phyloP scores from a whole-genome alignment of 148 eudicot species.

The Limonium bicolor region DNA sequence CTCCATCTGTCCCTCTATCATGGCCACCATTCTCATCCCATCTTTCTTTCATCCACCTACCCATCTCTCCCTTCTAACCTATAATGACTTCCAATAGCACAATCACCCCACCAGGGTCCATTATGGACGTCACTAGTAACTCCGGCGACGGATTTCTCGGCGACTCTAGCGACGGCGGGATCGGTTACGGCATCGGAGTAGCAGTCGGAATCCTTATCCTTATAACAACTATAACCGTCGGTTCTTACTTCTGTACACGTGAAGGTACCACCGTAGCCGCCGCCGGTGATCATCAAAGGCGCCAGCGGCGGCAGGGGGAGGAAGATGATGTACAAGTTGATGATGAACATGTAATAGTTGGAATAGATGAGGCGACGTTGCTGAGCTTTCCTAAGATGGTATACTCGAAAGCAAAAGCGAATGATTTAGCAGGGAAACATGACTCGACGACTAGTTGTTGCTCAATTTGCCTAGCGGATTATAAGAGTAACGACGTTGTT shows the following conservation, averaged over 20 bases:
- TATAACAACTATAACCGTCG: constrained; percentile 68
- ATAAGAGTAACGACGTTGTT: constrained; percentile 42
- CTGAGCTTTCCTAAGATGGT: constrained; percentile 48
- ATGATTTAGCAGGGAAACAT: background rate
- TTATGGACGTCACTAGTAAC: background rate
- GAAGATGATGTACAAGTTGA: too few species aligned
- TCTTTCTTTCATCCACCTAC: background rate
- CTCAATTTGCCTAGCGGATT: constrained; percentile 71
- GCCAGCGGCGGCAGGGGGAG: background rate
- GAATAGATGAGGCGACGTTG: constrained; percentile 63
- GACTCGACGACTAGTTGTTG: constrained; percentile 38
- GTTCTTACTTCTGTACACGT: constrained; percentile 78
- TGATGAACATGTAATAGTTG: constrained; percentile 4
- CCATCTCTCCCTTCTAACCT: background rate
- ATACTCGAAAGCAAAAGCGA: constrained; percentile 24
- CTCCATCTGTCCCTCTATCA: too few species aligned
- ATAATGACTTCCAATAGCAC: too few species aligned
- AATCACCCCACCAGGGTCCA: background rate
- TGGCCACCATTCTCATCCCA: constrained; percentile 1
- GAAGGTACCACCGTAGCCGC: constrained; percentile 5
- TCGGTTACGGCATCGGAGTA: constrained; percentile 63
- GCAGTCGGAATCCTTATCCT: constrained; percentile 64
- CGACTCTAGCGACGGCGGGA: constrained; percentile 25
- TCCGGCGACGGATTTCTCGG: constrained; percentile 17
- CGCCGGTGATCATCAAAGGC: background rate